Evolutionary conservation across 2,329 filamentous ascomycete genomes (phyloP).

Genomic region (Paraconiothyrium brasiliense): DNA sequence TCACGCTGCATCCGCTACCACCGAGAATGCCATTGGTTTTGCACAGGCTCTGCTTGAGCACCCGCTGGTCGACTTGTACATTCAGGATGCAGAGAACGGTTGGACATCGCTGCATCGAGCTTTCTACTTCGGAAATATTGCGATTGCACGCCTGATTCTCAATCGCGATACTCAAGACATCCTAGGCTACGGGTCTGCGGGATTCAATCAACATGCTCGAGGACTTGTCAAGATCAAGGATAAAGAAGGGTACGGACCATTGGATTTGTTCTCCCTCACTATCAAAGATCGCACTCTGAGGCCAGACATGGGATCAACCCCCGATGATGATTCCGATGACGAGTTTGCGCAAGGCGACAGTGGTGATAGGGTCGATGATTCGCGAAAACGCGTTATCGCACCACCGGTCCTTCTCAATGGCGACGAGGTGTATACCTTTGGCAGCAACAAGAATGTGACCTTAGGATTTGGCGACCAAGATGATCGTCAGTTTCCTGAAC

Average conservation of each 20-base stretch:
- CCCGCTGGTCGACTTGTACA: conserved; percentile 83
- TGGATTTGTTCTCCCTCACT: conserved; percentile 89
- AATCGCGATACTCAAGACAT: conserved; percentile 77
- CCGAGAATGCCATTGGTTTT: conserved; percentile 75
- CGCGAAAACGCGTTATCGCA: conserved; percentile 36
- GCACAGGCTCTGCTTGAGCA: conserved; percentile 82
- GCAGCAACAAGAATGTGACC: conserved; percentile 94
- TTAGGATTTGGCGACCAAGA: conserved; percentile 95
- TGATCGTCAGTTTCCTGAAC: conserved; percentile 92
- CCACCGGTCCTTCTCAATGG: conserved; percentile 62
- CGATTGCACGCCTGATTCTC: conserved; percentile 83
- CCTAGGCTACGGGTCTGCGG: conserved; percentile 67
- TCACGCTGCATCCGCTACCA: conserved; percentile 80
- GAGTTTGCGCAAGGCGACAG: conserved; percentile 53
- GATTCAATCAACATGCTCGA: conserved; percentile 69
- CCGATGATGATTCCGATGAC: conserved; percentile 63
- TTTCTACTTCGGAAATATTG: conserved; percentile 87
- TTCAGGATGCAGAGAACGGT: conserved; percentile 88
- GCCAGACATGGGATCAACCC: conserved; percentile 47
- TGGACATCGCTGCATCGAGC: conserved; percentile 96
- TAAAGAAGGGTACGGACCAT: conserved; percentile 90
- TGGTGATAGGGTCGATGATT: conserved; percentile 54
- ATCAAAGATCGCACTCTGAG: conserved; percentile 78
- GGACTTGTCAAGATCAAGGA: conserved; percentile 95
- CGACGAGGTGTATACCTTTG: conserved; percentile 92